Conservation (phyloP, 192 early-diverging fungal genomes). For the Umbelopsis vinacea region DNA sequence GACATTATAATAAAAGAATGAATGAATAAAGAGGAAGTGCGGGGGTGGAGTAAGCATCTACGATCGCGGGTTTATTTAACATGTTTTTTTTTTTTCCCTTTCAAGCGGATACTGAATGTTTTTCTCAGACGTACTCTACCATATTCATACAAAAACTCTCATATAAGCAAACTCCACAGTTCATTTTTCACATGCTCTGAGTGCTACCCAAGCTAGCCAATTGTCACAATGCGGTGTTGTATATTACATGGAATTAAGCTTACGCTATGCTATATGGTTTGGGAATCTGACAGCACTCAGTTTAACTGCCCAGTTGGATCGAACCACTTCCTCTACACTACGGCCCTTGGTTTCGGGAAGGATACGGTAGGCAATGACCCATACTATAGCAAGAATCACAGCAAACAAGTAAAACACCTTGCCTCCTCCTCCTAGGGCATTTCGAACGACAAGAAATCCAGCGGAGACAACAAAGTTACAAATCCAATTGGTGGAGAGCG, state of each 20-base stretch:
- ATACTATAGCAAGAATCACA: constrained; percentile 36
- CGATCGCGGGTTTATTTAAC: too few species aligned
- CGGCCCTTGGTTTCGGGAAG: constrained; percentile 77
- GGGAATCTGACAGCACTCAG: neutral
- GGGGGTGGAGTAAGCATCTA: neutral
- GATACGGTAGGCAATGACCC: constrained; percentile 47
- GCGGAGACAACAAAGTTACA: constrained; percentile 69
- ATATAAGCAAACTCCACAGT: too few species aligned
- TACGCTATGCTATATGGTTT: neutral
- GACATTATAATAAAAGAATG: neutral
- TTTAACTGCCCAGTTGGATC: constrained; percentile 31
- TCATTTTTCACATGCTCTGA: too few species aligned
- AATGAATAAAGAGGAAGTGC: neutral
- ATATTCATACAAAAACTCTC: too few species aligned
- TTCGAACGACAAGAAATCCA: constrained; percentile 60
- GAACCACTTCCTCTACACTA: constrained; percentile 56
- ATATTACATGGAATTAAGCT: neutral
- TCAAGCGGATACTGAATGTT: too few species aligned
- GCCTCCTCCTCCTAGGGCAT: constrained; percentile 51
- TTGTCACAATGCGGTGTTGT: too few species aligned
- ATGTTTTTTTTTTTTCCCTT: too few species aligned
- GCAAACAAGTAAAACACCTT: constrained; percentile 74
- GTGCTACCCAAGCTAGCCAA: too few species aligned
- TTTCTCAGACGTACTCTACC: too few species aligned
- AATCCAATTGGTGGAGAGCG: constrained; percentile 66